Base-by-base conservation (phyloP, 2,329 filamentous ascomycete genomes). In the Xylaria sp. region DNA sequence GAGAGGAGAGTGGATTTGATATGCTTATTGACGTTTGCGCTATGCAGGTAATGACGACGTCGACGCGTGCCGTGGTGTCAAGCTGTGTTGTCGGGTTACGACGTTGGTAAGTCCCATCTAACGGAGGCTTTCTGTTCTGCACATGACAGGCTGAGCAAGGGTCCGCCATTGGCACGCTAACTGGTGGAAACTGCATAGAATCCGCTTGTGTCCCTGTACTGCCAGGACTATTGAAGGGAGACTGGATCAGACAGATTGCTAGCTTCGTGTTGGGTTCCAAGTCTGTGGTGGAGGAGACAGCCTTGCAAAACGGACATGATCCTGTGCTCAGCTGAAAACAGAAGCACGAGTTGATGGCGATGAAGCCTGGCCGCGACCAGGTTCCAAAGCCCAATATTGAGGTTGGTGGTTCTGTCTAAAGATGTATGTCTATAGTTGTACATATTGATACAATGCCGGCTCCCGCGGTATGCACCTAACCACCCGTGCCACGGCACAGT, bases 51-150 rank as follows among this genome's bases (percentile, higher is more conserved):
- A 69, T 48, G 44, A 51, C 11, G 39, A 66, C 4, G 20, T 67
- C 7, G 52, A 57, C 11, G 24, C 44, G 5, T 71, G 68, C 26
- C 63, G 67, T 1, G 68, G 68, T 1, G 65, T 69, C 40, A 68
- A 65, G 45, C 37, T 70, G 17, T 71, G 69, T 57, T 71, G 69
- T 38, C 62, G 70, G 51, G 64, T 69, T 21, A 70, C 66, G 13
- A 60, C 60, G 2, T 44, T 70, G 45, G 69, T 69, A 52, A 66
- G 68, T 66, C n/a, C 29, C 24, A 6, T 26, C 24, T 6, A 11
- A 26, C 24, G 5, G 24, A 26, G 7, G 17, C 1, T 39, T 38
- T 3, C 18, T 4, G 11, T n/a, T 19, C 34, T 26, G 2, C n/a
- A n/a, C n/a, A n/a, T n/a, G n/a, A n/a, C n/a, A n/a, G 13, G 17